These are phyloP conservation scores for Echinosophora koreensis DNA, from an alignment of 306 rosid genomes.

Conservation along the genomic window DNA sequence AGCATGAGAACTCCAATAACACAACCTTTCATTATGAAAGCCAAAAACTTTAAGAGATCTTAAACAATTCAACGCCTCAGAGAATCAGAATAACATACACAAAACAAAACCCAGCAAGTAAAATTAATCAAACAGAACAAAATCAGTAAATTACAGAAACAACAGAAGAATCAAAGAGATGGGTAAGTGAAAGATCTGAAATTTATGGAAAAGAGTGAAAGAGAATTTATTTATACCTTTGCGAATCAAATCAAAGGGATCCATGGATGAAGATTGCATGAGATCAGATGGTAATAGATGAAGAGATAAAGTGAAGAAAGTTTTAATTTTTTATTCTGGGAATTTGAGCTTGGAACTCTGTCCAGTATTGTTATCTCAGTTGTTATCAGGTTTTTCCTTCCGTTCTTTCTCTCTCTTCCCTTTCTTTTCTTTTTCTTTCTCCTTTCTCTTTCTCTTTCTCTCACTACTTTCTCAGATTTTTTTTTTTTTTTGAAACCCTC, in stretches of 20 bases:
- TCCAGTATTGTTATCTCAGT: slow-evolving; percentile 59
- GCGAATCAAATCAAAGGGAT: slow-evolving; percentile 88
- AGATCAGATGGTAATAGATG: slow-evolving; percentile 46
- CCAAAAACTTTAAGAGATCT: slow-evolving; percentile 61
- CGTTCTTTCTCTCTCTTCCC: neutral
- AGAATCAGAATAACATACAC: neutral
- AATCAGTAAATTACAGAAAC: slow-evolving; percentile 1
- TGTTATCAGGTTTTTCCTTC: slow-evolving; percentile 34
- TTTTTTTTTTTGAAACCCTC: slow-evolving; percentile 62
- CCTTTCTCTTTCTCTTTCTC: slow-evolving; percentile 10
- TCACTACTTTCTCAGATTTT: neutral
- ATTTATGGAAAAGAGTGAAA: slow-evolving; percentile 8
- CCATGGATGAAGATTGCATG: slow-evolving; percentile 63
- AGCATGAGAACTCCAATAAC: slow-evolving; percentile 35
- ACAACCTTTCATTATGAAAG: slow-evolving; percentile 36
- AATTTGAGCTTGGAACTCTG: slow-evolving; percentile 53
- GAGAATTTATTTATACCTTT: slow-evolving; percentile 59
- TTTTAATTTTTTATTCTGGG: slow-evolving; percentile 29
- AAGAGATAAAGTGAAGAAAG: slow-evolving; percentile 41
- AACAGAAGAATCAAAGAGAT: neutral
- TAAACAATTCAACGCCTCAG: slow-evolving; percentile 49
- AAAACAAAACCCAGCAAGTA: slow-evolving; percentile 7
- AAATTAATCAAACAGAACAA: slow-evolving; percentile 32
- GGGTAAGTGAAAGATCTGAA: slow-evolving; percentile 57
- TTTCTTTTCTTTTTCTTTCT: neutral